Base-by-base conservation (phyloP, 306 rosid species). In the Inga leiocalycina region DNA sequence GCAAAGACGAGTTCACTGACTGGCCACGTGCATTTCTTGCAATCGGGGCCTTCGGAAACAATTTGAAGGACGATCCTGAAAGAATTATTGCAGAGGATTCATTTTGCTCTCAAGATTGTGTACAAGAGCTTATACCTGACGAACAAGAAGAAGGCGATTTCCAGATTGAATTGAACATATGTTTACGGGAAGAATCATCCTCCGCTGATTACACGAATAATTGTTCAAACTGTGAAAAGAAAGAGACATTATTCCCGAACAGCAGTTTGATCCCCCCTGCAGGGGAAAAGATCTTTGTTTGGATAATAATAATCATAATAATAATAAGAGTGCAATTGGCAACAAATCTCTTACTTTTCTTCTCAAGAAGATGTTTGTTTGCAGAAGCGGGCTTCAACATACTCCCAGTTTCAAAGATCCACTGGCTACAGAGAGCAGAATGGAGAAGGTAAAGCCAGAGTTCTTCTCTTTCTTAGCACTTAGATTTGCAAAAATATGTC, bases 11-110 rank as follows among this genome's bases (percentile, higher is more conserved):
- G 82, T 78, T 88, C 82, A 88, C 39, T 79, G 90, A 86, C 35
- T 90, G 89, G 91, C 92, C 89, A 81, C 84, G 85, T 15, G 91
- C 90, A 77, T 24, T 94, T 46, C 94, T 94, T 68, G 88, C 95
- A 8, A 92, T 92, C 76, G 98, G 98, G 64, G 92, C 97, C 16
- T 90, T 94, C 32, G 98, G 97, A 62, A 81, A 81, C 13, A 62
- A 82, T 79, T 35, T 82, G 78, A 83, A 85, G 77, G 88, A 85
- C 77, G 85, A 75, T 39, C 76, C 71, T 2, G 80, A 32, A 27
- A 46, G 45, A 22, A 71, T 14, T 35, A 41, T 46, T 49, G 88
- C 74, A 69, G 85, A 81, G 35, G 83, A 85, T 76, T 87, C 88
- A 66, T 79, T 83, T 13, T 88, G 86, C 76, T 87, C 86, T 19